Base-by-base conservation (phyloP, 257 asterid species). In the Buddleja alternifolia region DNA sequence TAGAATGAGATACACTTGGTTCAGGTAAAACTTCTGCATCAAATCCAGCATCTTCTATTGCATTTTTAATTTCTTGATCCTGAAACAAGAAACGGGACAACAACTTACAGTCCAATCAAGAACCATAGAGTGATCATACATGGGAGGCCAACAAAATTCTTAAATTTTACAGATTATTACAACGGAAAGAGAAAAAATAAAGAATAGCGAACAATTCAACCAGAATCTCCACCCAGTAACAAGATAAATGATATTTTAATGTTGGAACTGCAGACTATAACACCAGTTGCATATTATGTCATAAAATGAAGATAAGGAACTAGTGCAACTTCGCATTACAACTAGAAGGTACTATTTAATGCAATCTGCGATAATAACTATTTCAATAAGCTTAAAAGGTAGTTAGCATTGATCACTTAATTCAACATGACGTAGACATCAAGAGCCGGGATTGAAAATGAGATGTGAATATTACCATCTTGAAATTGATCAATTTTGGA, bases 11-110 rank as follows among this genome's bases (percentile, higher is more conserved):
- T 48, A 77, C 70, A 77, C 74, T 77, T 0, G 86, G 86, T 69
- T 91, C 97, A n/a, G 89, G 74, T 36, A 91, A 68, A 78, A 91
- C 70, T 74, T 94, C 97, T 11, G 99, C 99, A 70, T 91, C 99
- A 48, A 94, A 94, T 36, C 99, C 99, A 40, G 97, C 97, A 89
- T 91, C 99, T 78, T 94, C 99, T 63, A 94, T 82, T n/a, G 99
- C 96, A 82, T 77, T 86, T 61, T 64, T 81, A 36, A 94, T 82
- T 65, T 94, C 98, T 67, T 84, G 89, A 63, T 84, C 97, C 99
- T 94, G 84, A 69, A 85, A 69, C 66, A 72, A 58, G 23, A 73
- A 36, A 67, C 19, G 39, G 52, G 60, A 63, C 60, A 76, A 55
- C 67, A 29, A n/a, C n/a, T 66, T 68, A 40, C 10, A 48, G 50